Base-by-base conservation (phyloP, 1,139 yeast genomes). In the Zhuliangozyma blackwelliae region DNA sequence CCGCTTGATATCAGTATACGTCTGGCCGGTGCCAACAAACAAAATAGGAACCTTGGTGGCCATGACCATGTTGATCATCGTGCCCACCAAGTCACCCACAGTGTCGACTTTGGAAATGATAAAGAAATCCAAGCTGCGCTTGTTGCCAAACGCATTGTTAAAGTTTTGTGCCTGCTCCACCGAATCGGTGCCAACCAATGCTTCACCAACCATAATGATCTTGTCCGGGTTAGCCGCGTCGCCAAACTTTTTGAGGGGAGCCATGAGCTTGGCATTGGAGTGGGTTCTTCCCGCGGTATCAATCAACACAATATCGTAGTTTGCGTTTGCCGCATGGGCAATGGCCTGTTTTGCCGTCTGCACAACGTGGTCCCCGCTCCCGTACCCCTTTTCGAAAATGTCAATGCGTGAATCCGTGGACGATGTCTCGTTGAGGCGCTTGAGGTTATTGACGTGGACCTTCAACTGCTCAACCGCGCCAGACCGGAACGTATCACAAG, bases 221-320 rank as follows among this genome's bases (percentile, higher is more conserved):
- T 87, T 90, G 61, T 92, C 94, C 1, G 98, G 98, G 41, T 87
- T 77, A 3, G 97, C 97, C 35, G 95, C 90, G 52, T 86, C 90
- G 23, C 97, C 97, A 63, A 92, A 94, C 43, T 92, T 88, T 51
- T 90, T 95, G 48, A 92, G 68, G 8, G 97, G 96, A 0, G 96
- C 92, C 98, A 92, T 92, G 46, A 92, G 73, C 43, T 94, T 83
- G 22, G 94, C 86, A 57, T 94, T 97, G 46, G 94, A 89, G 55
- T 94, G 98, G 37, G 98, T 81, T 65, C 98, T 77, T 28, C 98
- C 98, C 0, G 98, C 98, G 7, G 98, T 92, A 62, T 92, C 98
- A 70, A 92, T 87, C 44, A 92, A 68, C 7, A 92, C 95, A 23
- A 94, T 81, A 55, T 92, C 97, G 52, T 77, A 92, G 2, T 50